Evolutionary conservation across 179 eudicot species (phyloP).

Genomic region (Beta corolliflora): DNA sequence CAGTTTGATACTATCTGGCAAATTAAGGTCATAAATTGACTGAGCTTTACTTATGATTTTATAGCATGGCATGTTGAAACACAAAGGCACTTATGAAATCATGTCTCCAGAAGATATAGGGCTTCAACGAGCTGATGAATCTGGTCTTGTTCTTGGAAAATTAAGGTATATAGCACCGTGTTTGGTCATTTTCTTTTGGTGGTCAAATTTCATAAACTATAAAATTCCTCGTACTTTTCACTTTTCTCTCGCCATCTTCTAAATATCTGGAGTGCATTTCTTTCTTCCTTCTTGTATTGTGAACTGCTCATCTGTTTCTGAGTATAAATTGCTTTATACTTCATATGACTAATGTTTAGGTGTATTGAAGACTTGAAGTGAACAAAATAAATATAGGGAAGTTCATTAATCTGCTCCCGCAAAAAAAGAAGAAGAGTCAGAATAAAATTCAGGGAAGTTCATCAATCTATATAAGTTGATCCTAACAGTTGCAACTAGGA

Average conservation of each 20-base stretch:
- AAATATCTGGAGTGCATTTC: background rate
- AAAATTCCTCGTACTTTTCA: no score
- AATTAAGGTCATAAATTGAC: background rate
- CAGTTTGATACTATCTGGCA: background rate
- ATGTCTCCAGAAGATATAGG: slow-evolving; percentile 98
- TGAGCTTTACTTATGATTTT: slow-evolving; percentile 21
- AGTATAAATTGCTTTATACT: background rate
- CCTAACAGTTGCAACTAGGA: background rate
- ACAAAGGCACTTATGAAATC: slow-evolving; percentile 86
- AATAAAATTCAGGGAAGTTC: background rate
- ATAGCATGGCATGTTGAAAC: slow-evolving; percentile 95
- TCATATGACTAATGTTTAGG: background rate
- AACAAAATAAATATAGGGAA: background rate
- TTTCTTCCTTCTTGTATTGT: background rate
- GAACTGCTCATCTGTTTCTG: background rate
- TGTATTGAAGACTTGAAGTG: background rate
- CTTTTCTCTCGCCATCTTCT: background rate
- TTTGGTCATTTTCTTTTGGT: background rate
- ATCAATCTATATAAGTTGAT: background rate
- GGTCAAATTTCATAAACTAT: background rate
- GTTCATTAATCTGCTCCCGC: background rate
- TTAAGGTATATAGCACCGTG: slow-evolving; percentile 56
- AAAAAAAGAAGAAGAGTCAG: background rate
- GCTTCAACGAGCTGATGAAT: slow-evolving; percentile 75
- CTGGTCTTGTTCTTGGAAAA: slow-evolving; percentile 96